These are phyloP conservation scores for Liriodendron chinense DNA, from an alignment of 164 flowering plant species.

Conservation along the genomic window DNA sequence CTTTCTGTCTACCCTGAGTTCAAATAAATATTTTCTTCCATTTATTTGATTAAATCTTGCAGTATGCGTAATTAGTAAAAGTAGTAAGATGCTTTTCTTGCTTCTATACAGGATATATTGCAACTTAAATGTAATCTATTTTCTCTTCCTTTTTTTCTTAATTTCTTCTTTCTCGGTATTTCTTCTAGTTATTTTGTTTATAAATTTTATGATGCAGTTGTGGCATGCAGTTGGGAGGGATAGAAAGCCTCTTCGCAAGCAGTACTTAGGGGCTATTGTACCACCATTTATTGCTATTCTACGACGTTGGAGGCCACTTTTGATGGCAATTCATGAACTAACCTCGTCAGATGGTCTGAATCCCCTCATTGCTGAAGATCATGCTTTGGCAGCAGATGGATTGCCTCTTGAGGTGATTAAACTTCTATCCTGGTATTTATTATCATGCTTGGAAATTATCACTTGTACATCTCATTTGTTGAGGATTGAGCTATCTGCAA, in stretches of 20 bases:
- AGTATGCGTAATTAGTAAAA: not conserved
- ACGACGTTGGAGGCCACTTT: conserved; percentile 96
- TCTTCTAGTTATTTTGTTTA: not conserved
- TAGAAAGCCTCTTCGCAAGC: conserved; percentile 75
- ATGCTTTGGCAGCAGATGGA: conserved; percentile 93
- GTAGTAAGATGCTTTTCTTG: not conserved
- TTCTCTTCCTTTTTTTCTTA: not conserved
- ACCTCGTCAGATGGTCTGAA: conserved; percentile 87
- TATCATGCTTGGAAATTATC: not conserved
- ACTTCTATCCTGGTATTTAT: not conserved
- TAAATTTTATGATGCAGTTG: conserved; percentile 50
- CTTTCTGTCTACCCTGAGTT: not conserved
- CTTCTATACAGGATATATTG: not conserved
- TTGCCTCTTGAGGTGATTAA: conserved; percentile 83
- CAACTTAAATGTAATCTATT: not conserved
- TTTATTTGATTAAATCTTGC: not conserved
- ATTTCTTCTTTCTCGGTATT: not conserved
- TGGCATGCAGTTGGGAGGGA: conserved; percentile 93
- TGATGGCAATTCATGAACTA: conserved; percentile 94
- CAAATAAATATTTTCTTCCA: not conserved
- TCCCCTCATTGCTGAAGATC: conserved; percentile 88
- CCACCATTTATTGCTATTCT: conserved; percentile 97
- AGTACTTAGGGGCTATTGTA: conserved; percentile 82
- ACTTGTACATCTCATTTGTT: not conserved
- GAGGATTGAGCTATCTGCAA: not conserved